phyloP scores from a whole-genome alignment of 495 filamentous ascomycete genomes.

The Articulospora tetracladia region DNA sequence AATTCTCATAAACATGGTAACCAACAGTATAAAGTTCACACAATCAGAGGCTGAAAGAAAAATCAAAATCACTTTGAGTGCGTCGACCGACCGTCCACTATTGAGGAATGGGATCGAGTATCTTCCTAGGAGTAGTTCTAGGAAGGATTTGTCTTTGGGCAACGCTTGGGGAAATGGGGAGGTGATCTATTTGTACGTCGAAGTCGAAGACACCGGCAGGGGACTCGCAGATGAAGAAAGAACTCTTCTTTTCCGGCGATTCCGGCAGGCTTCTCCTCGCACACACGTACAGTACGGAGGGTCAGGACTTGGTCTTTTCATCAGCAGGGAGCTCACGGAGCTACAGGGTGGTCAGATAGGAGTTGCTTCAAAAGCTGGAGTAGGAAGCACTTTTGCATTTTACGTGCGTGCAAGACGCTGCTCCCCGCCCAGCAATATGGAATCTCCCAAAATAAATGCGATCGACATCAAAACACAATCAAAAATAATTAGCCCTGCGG shows the following conservation, averaged over 20 bases:
- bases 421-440: conserved; percentile 40
- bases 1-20: conserved; percentile 73
- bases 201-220: conserved; percentile 55
- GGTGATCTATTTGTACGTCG: conserved; percentile 49
- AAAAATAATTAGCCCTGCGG: conserved; percentile 35
- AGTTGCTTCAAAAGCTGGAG: conserved; percentile 63
- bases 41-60: conserved; percentile 43
- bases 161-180: conserved; percentile 56
- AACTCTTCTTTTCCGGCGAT: conserved; percentile 54
- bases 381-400: conserved; percentile 82
- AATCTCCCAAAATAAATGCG: conserved; percentile 27
- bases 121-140: conserved; percentile 45
- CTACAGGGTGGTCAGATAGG: conserved; percentile 82
- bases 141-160: conserved; percentile 45
- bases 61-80: conserved; percentile 67
- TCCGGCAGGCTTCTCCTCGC: conserved; percentile 60
- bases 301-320: conserved; percentile 79
- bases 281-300: conserved; percentile 82
- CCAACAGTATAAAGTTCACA: conserved; percentile 80
- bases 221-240: conserved; percentile 53
- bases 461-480: conserved; percentile 9
- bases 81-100: conserved; percentile 50
- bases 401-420: conserved; percentile 51
- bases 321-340: conserved; percentile 72
- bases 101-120: conserved; percentile 38